Evolutionary conservation across 805 yeast species (phyloP), one percentile per base, ranked within the genome.

Genomic region (Saccharomyces jurei): DNA sequence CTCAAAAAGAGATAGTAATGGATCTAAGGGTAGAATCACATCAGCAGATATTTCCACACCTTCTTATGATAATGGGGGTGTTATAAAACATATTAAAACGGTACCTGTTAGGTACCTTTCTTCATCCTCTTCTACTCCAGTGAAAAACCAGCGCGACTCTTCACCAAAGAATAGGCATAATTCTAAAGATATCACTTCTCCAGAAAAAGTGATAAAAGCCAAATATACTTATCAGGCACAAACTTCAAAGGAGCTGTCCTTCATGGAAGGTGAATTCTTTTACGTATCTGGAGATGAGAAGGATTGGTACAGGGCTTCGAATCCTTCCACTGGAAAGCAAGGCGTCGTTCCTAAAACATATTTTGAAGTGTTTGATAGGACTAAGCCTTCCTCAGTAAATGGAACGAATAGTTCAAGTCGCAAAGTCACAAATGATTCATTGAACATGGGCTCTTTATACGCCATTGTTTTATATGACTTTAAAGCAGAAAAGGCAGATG

Each of bases 281-380:
- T 89, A 89, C 65, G 95, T 94, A 2, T 76, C 78, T 44, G 81
- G 82, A 25, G 79, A 81, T 53, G 81, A 80, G 53, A 76, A 80
- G 53, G 85, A 83, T 60, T 90, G 96, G 91, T 89, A 82, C 64
- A 90, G 89, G 64, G 97, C 96, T 1, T 82, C 84, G 52, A 90
- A 92, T 67, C 97, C 98, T 13, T 80, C 86, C 49, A 82, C 87
- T 32, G 81, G 85, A 61, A 72, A 79, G 28, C 77, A 81, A 51
- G 99, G 99, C 0, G 81, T 87, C 80, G 98, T 94, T 1, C 98
- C 98, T 4, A 82, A 82, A 46, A 74, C 83, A 10, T 85, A 85
- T 68, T 94, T 92, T 70, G 96, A 90, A 71, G 84, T 82, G 17
- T 82, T 91, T 61, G 83, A 81, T 56, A 77, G 83, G 59, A 77